phyloP scores from a whole-genome alignment of 805 yeast species.

The Gaillardinia entomophila region DNA sequence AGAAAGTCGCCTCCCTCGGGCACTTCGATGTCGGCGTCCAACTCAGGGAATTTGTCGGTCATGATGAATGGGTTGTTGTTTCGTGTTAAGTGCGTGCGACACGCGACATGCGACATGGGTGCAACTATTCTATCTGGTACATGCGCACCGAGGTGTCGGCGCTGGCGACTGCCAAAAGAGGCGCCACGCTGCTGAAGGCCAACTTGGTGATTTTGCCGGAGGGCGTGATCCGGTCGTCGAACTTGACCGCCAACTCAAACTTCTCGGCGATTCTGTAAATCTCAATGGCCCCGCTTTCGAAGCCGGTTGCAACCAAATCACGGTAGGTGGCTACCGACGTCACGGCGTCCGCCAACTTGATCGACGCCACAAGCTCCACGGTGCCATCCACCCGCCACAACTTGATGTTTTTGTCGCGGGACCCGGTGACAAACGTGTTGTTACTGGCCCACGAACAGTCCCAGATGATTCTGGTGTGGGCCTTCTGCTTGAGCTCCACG shows the following conservation, averaged over 20 bases:
- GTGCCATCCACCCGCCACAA: slow-evolving; percentile 51
- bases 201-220: slow-evolving; percentile 57
- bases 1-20: slow-evolving; percentile 49
- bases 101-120: no score
- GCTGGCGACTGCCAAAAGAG: slow-evolving; percentile 55
- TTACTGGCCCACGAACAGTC: slow-evolving; percentile 82
- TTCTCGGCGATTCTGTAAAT: no score
- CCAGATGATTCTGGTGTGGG: slow-evolving; percentile 92
- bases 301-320: slow-evolving; percentile 54
- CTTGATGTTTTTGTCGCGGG: slow-evolving; percentile 78
- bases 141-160: slow-evolving; percentile 59
- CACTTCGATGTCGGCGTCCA: slow-evolving; percentile 38
- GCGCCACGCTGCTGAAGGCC: slow-evolving; percentile 42
- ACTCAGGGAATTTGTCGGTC: slow-evolving; percentile 76
- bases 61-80: slow-evolving; percentile 20
- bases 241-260: slow-evolving; percentile 15
- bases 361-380: slow-evolving; percentile 29
- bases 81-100: background rate
- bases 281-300: slow-evolving; percentile 59
- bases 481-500: slow-evolving; percentile 52
- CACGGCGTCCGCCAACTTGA: slow-evolving; percentile 52
- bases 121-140: no score
- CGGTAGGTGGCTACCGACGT: slow-evolving; percentile 58
- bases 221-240: slow-evolving; percentile 46
- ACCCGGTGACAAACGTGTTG: slow-evolving; percentile 65